Evolutionary conservation across 2,329 filamentous ascomycete species (phyloP).

Genomic region (Cladophialophora yegresii): DNA sequence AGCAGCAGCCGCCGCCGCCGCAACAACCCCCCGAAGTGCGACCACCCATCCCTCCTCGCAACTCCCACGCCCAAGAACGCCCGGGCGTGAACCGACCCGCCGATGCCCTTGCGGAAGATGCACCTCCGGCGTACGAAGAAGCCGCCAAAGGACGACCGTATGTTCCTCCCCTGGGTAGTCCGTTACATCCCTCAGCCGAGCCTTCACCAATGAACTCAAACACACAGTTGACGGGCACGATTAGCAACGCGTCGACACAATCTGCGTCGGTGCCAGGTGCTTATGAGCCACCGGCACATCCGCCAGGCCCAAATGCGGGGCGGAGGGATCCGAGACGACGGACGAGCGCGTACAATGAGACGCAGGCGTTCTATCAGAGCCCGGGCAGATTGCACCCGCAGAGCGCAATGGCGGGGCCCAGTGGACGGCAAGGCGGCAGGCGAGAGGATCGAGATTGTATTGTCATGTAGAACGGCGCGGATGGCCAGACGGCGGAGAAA

Average conservation of each 20-base stretch:
- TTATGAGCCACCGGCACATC: conserved; percentile 20
- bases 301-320: conserved; percentile 31
- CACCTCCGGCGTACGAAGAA: conserved; percentile 67
- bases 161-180: conserved; percentile 52
- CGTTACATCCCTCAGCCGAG: conserved; percentile 42
- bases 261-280: conserved; percentile 10
- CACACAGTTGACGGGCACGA: conserved; percentile 30
- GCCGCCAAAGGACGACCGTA: conserved; percentile 60
- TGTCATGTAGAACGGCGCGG: conserved; percentile 26
- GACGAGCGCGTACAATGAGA: conserved; percentile 30
- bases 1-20: conserved; percentile 14
- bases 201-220: conserved; percentile 30
- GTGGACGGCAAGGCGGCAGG: conserved; percentile 1
- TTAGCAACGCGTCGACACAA: conserved; percentile 27
- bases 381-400: conserved; percentile 15
- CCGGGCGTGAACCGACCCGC: conserved; percentile 36
- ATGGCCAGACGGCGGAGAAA: not conserved
- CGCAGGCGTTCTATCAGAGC: conserved; percentile 16
- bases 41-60: conserved; percentile 51
- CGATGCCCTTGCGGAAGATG: conserved; percentile 51
- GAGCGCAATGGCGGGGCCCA: conserved; percentile 4
- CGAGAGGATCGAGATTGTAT: conserved; percentile 29
- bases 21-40: conserved; percentile 39
- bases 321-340: conserved; percentile 24
- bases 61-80: conserved; percentile 32